Percentiles rank a stretch among this genome's conserved stretches.
These are phyloP conservation scores for Grosmannia serpens DNA, from an alignment of 2,329 filamentous ascomycete species.

Conservation along the genomic window DNA sequence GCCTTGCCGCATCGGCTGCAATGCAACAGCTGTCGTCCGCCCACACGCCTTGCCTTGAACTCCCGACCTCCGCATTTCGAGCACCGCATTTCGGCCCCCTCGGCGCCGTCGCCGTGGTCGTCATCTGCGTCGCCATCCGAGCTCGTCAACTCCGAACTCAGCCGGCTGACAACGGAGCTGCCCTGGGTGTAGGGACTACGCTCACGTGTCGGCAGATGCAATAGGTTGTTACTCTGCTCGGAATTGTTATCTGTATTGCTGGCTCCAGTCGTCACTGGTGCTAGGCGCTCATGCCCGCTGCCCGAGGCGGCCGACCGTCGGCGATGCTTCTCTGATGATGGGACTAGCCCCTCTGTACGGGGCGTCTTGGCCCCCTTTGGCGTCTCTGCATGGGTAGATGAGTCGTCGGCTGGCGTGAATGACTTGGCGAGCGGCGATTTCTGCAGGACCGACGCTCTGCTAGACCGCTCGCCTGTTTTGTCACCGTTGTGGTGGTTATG, in stretches of 20 bases:
- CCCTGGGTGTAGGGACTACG: conserved; percentile 6
- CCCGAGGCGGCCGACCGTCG: background rate
- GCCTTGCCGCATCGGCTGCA: conserved; percentile 43
- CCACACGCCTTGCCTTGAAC: conserved; percentile 49
- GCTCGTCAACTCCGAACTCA: conserved; percentile 45
- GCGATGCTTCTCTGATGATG: background rate
- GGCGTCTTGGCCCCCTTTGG: background rate
- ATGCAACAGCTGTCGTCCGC: conserved; percentile 43
- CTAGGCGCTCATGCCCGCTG: background rate
- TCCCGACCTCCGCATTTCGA: conserved; percentile 46
- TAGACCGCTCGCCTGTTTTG: background rate
- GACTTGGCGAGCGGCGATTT: conserved; percentile 10
- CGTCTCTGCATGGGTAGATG: background rate
- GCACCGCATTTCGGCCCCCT: conserved; percentile 37
- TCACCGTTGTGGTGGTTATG: background rate
- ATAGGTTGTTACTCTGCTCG: background rate
- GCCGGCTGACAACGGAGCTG: conserved; percentile 35
- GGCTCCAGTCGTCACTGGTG: background rate
- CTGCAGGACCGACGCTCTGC: background rate
- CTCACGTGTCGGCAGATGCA: background rate
- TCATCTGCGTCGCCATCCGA: conserved; percentile 16
- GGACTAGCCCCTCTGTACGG: background rate
- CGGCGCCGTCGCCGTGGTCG: conserved; percentile 10
- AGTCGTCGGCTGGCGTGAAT: background rate
- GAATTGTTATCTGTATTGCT: background rate